Base-by-base conservation (phyloP, 257 asterid species). In the Lavandula angustifolia region DNA sequence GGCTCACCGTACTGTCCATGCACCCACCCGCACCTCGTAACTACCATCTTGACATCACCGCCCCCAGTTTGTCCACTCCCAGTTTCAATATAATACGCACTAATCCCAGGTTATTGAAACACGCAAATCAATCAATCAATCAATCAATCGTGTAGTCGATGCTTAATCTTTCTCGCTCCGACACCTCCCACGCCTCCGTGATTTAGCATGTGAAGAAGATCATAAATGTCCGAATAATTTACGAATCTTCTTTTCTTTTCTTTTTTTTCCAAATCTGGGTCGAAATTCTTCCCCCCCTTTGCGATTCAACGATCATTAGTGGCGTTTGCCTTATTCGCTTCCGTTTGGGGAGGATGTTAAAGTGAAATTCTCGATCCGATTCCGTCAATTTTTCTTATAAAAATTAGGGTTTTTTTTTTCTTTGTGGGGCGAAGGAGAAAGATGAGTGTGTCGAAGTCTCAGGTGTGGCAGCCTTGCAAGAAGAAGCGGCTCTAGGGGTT, bases 381-480 rank as follows among this genome's bases (percentile, higher is more conserved):
- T 66, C 12, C 42, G 18, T 42, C 50, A 22, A 60, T 54, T 50
- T 42, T 3, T 51, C 13, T 32, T 52, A 29, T 53, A 31, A 9
- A n/a, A 5, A 6, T 22, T 41, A 38, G 64, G 32, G n/a, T 9
- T 9, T 16, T 9, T 51, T 18, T 18, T 16, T 51, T 18, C n/a
- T 16, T 43, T 12, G 3, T 7, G 7, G 50, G 5, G 7, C 0
- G 50, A 44, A 6, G 4, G 38, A 5, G 60, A 76, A 78, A 72
- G n/a, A 87, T 85, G 97, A 87, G 50, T 72, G 72, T 81, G 43
- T 73, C 60, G 4, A 90, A 90, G 90, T 87, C 96, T 49, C 97
- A 85, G 70, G 95, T 90, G 44, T 90, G 97, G 97, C 97, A 90
- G 55, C 97, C 96, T 70, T 87, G 96, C 70, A 90, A 90, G 78